Percentiles rank a stretch among this genome's conserved stretches.
Evolutionary conservation across 2,329 filamentous ascomycete species (phyloP).

Genomic region (Calonectria pseudoturangicola): DNA sequence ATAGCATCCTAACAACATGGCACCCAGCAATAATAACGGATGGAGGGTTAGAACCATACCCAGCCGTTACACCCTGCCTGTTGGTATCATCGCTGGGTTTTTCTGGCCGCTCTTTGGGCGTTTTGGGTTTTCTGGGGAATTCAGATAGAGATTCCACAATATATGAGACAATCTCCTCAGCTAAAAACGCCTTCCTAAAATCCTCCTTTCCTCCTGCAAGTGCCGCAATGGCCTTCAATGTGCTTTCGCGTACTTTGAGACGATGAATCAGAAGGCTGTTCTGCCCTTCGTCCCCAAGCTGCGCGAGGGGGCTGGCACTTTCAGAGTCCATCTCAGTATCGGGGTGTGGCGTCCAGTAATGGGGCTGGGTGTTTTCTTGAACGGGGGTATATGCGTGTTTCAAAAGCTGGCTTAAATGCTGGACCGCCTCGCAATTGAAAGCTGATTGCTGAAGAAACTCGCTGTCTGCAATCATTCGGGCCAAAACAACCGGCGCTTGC

Average conservation of each 20-base stretch:
- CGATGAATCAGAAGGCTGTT: slow-evolving; percentile 78
- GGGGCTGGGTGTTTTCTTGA: slow-evolving; percentile 54
- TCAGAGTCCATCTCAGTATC: slow-evolving; percentile 60
- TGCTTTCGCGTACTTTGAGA: slow-evolving; percentile 84
- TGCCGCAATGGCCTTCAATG: slow-evolving; percentile 87
- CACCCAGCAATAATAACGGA: slow-evolving; percentile 90
- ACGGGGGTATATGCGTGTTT: slow-evolving; percentile 71
- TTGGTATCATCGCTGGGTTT: slow-evolving; percentile 60
- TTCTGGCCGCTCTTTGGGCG: slow-evolving; percentile 64
- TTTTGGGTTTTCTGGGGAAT: slow-evolving; percentile 72
- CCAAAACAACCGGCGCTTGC: slow-evolving; percentile 83
- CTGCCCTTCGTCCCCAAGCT: slow-evolving; percentile 77
- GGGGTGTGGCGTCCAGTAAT: slow-evolving; percentile 63
- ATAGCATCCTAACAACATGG: slow-evolving; percentile 86
- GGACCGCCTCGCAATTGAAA: slow-evolving; percentile 76
- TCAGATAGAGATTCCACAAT: slow-evolving; percentile 86
- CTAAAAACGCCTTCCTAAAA: slow-evolving; percentile 87
- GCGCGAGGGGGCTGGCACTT: slow-evolving; percentile 61
- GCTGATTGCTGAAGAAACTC: slow-evolving; percentile 88
- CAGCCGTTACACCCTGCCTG: slow-evolving; percentile 58
- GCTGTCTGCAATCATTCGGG: slow-evolving; percentile 86
- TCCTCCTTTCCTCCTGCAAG: slow-evolving; percentile 88
- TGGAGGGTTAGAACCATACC: slow-evolving; percentile 83
- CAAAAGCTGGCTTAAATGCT: slow-evolving; percentile 68
- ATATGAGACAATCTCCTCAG: slow-evolving; percentile 86